Evolutionary conservation across 805 yeast species (phyloP).

Genomic region (Candida namnaoensis): DNA sequence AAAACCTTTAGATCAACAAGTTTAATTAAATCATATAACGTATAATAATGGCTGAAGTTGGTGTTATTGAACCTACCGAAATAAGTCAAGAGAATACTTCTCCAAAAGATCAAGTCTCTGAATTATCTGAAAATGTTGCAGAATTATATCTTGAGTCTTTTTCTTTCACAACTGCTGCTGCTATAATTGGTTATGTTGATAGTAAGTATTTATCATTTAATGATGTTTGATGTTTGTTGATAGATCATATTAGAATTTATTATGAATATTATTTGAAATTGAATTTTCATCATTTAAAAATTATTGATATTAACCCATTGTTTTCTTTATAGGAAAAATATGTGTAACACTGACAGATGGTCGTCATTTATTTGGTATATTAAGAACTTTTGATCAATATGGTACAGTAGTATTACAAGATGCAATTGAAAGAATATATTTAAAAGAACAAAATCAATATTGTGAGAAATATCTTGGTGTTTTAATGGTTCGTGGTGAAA

Average conservation of each 20-base stretch:
- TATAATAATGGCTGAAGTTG: no score
- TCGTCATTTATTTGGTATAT: constrained; percentile 74
- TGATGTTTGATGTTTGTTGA: no score
- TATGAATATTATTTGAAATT: no score
- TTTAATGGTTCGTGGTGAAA: constrained; percentile 90
- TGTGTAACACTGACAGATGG: constrained; percentile 88
- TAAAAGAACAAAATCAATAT: constrained; percentile 43
- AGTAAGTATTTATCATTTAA: constrained; percentile 24
- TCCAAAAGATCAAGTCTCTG: constrained; percentile 8
- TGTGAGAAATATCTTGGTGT: constrained; percentile 78
- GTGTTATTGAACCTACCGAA: no score
- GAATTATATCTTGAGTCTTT: constrained; percentile 70
- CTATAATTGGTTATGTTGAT: constrained; percentile 82
- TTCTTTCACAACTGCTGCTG: constrained; percentile 83
- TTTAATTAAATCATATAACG: no score
- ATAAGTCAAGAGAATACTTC: no score
- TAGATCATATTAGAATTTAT: no score
- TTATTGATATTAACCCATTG: neutral
- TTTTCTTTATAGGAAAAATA: constrained; percentile 37
- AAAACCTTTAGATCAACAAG: no score
- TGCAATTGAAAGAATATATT: constrained; percentile 76
- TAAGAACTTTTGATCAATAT: constrained; percentile 93
- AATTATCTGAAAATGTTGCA: constrained; percentile 29
- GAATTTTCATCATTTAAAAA: neutral
- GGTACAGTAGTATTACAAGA: constrained; percentile 88